Percentiles rank a stretch among this genome's conserved stretches.
Conservation (phyloP, 2,329 filamentous ascomycete genomes). For the Colletotrichum eleusines region DNA sequence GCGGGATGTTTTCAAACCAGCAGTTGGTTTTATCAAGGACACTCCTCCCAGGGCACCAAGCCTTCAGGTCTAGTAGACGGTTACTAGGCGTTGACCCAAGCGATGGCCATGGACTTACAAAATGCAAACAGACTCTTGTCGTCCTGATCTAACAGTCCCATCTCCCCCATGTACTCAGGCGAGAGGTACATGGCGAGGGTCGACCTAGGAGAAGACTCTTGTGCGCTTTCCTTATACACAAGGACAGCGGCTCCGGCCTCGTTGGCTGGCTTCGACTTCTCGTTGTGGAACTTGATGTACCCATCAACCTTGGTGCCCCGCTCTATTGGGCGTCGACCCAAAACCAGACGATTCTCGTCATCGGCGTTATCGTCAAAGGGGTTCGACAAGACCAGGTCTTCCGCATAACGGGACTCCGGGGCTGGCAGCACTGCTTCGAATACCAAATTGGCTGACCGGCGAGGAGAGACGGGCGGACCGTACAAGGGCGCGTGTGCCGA, state of each 20-base stretch:
- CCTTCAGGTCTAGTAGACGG: slow-evolving; percentile 49
- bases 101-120: slow-evolving; percentile 26
- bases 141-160: neutral
- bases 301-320: slow-evolving; percentile 33
- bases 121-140: slow-evolving; percentile 34
- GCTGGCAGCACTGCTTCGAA: slow-evolving; percentile 9
- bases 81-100: neutral
- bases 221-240: neutral
- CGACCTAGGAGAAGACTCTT: neutral
- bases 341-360: slow-evolving; percentile 17
- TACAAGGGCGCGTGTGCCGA: slow-evolving; percentile 2
- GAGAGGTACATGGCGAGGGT: neutral
- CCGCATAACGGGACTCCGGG: neutral
- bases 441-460: neutral
- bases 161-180: slow-evolving; percentile 11
- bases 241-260: neutral
- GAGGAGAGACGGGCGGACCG: slow-evolving; percentile 14
- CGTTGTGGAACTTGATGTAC: slow-evolving; percentile 39
- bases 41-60: slow-evolving; percentile 57
- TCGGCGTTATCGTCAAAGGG: slow-evolving; percentile 40
- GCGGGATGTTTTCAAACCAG: slow-evolving; percentile 55
- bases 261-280: neutral
- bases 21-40: slow-evolving; percentile 54
- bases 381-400: slow-evolving; percentile 12
- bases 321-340: slow-evolving; percentile 11